Evolutionary conservation across 495 filamentous ascomycete genomes (phyloP), one percentile per base, ranked within the genome.

Genomic region (Cladorrhinum samala): DNA sequence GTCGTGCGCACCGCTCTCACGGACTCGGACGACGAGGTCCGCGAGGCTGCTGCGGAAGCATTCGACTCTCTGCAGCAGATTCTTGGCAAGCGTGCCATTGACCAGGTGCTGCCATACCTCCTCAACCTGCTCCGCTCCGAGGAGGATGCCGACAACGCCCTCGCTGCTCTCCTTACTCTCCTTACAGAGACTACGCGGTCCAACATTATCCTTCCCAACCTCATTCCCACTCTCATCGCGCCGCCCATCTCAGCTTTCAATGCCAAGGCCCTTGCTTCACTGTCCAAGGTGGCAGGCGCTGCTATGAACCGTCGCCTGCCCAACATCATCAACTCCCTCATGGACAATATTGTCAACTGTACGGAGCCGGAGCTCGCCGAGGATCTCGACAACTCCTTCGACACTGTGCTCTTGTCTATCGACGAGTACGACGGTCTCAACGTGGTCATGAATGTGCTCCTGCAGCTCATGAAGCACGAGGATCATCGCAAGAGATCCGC

Each of bases 391-490:
- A 69, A 66, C 42, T 83, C 93, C 2, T 91, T 98, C 59, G 87
- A 95, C 61, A 84, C 86, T 0, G 88, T 98, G 30, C 76, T 97
- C 55, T 74, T 90, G 24, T 96, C 91, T 42, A 89, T 97, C 50
- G 94, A 97, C 71, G 94, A 96, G 68, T 94, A 81, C 58, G 93
- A 98, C 70, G 94, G 93, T 17, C 77, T 98, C 20, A 97, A 96
- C 58, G 90, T 86, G 9, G 85, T 85, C 41, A 96, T 98, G 89
- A 95, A 85, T 62, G 89, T 91, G 23, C 85, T 97, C 72, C 71
- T 97, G 40, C 79, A 84, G 41, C 74, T 96, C 27, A 78, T 88
- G 56, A 97, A 96, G 73, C 84, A 96, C 65, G 87, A 96, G 37
- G 93, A 98, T 62, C 91, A 97, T 67, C 80, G 75, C 52, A 88